Percentiles rank a stretch among this genome's conserved stretches.
phyloP scores from a whole-genome alignment of 495 filamentous ascomycete genomes.

The Usnea hakonensis region DNA sequence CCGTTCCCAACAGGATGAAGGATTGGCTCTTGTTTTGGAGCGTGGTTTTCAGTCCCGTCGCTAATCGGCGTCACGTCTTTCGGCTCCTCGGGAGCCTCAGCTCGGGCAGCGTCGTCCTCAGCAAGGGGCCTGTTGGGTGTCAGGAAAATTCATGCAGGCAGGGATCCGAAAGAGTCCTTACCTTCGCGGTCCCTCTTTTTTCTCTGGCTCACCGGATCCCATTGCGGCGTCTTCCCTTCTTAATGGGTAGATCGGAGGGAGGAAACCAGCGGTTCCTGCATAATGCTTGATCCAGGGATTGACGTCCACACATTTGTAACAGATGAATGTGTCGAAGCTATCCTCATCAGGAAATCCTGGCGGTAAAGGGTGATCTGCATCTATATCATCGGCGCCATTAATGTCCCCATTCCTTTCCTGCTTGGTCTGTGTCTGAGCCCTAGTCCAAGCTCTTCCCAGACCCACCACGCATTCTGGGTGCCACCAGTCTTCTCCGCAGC shows the following conservation, averaged over 20 bases:
- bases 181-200: constrained; percentile 2
- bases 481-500: constrained; percentile 99
- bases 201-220: not conserved
- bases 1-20: constrained; percentile 12
- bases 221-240: constrained; percentile 26
- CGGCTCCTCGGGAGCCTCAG: not conserved
- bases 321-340: constrained; percentile 80
- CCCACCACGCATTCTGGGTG: constrained; percentile 93
- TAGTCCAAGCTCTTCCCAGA: constrained; percentile 47
- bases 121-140: constrained; percentile 1
- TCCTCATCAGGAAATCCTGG: constrained; percentile 84
- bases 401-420: constrained; percentile 20
- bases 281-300: constrained; percentile 91
- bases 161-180: not conserved
- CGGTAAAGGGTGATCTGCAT: constrained; percentile 54
- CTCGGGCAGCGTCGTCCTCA: constrained; percentile 1
- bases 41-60: constrained; percentile 18
- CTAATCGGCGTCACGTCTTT: not conserved
- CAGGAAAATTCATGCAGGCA: not conserved
- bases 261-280: constrained; percentile 74
- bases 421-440: constrained; percentile 23
- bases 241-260: constrained; percentile 54
- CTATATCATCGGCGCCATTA: constrained; percentile 30
- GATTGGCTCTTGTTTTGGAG: constrained; percentile 9
- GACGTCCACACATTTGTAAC: constrained; percentile 85